Base-by-base conservation (phyloP, 192 early-diverging fungal species). In the Backusella circina region DNA sequence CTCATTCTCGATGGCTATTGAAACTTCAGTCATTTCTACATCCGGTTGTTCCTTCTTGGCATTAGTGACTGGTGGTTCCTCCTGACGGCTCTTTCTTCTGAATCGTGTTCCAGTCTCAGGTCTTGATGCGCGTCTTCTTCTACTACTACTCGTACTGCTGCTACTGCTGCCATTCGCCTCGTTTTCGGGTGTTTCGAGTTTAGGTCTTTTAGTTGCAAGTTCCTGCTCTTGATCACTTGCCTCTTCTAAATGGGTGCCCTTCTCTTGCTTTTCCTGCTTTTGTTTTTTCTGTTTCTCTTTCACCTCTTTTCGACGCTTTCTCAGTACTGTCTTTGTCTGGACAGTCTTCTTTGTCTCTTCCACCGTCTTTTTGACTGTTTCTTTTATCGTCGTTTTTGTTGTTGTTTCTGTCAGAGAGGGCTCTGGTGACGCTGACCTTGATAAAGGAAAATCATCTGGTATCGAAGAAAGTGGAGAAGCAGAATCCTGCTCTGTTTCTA, bases 371-470 rank as follows among this genome's bases (percentile, higher is more conserved):
- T 61, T 61, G 54, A 61, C 23, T 61, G 54, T 61, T 28, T 61
- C 54, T 61, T 18, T 61, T 13, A 61, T 26, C 23, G 10, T 61
- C 5, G 26, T 61, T 61, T 61, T 61, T 12, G 21, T 28, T 12
- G 26, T 12, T 26, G 23, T 61, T 12, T 61, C 23, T 26, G 38
- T n/a, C 28, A 26, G 54, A 61, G 54, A 61, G 12, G 54, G 30
- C 51, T 77, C 72, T 15, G 82, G 82, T 15, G 82, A 83, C 0
- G 72, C 65, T 32, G 82, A 83, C 31, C 75, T 65, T 51, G 82
- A 83, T 38, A 83, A 23, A 21, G 82, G 78, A 65, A 79, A 83
- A 54, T 83, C 82, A 57, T 83, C 82, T 32, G 82, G 82, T 50
- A 83, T 72, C 54, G 82, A 83, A 5, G 78, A 79, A 61, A 83